Conservation (phyloP, 768 basidiomycete genomes). For the Tephrocybe sp. region DNA sequence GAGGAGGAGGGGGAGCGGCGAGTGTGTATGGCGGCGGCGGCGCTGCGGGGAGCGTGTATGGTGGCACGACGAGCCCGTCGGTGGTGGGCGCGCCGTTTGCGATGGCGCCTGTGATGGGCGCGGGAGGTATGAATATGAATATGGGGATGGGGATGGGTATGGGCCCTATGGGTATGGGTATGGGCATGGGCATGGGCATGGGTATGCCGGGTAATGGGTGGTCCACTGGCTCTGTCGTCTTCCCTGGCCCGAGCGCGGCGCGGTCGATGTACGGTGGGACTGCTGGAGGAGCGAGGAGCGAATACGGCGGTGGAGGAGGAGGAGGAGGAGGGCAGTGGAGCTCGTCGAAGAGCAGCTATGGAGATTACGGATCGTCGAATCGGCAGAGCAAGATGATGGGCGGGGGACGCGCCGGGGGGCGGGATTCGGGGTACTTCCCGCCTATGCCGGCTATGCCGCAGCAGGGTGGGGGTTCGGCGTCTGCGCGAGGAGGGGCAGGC, state of each 20-base stretch:
- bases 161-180: slow-evolving; percentile 35
- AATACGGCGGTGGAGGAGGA: slow-evolving; percentile 47
- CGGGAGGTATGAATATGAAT: slow-evolving; percentile 27
- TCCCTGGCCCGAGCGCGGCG: slow-evolving; percentile 39
- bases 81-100: slow-evolving; percentile 32
- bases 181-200: slow-evolving; percentile 21
- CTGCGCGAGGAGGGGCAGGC: slow-evolving; percentile 12
- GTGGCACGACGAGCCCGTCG: slow-evolving; percentile 29
- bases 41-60: slow-evolving; percentile 48
- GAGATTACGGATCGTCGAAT: slow-evolving; percentile 54
- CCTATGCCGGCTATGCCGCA: slow-evolving; percentile 39
- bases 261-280: slow-evolving; percentile 58
- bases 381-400: slow-evolving; percentile 21
- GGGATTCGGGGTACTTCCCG: slow-evolving; percentile 43
- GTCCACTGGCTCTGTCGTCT: slow-evolving; percentile 47
- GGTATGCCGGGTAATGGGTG: slow-evolving; percentile 43
- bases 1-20: slow-evolving; percentile 21
- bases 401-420: slow-evolving; percentile 18
- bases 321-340: slow-evolving; percentile 47
- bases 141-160: slow-evolving; percentile 23
- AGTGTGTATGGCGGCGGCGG: slow-evolving; percentile 51
- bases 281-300: slow-evolving; percentile 55
- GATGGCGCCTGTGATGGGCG: slow-evolving; percentile 32
- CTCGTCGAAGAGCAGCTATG: slow-evolving; percentile 68
- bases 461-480: slow-evolving; percentile 17